Percentiles rank a stretch among this genome's conserved stretches.
Conservation (phyloP, 108 stramenopile genomes). For the Aureococcus anophagefferens region DNA sequence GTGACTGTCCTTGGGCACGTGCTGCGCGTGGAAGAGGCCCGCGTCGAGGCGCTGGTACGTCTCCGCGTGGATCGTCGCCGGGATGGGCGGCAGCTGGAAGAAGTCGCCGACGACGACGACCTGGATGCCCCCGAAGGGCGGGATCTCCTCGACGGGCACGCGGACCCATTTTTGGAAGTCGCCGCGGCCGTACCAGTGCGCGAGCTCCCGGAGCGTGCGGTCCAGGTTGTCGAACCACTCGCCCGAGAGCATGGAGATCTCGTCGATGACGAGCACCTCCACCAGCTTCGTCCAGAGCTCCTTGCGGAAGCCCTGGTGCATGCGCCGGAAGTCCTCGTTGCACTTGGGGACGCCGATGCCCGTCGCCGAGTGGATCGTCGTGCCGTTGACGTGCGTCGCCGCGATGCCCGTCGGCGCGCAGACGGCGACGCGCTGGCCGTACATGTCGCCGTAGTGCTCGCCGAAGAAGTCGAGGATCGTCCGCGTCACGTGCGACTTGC, state of each 20-base stretch:
- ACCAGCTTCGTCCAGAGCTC: background rate
- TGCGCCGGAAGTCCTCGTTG: background rate
- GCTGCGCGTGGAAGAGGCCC: too few species aligned
- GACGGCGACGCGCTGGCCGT: slow-evolving; percentile 24
- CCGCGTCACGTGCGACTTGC: slow-evolving; percentile 22
- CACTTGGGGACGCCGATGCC: slow-evolving; percentile 15
- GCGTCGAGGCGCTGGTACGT: too few species aligned
- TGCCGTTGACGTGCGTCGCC: slow-evolving; percentile 56
- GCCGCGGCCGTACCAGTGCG: background rate
- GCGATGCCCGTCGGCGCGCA: slow-evolving; percentile 64
- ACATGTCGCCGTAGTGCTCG: background rate
- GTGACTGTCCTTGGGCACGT: too few species aligned
- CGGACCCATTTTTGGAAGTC: slow-evolving; percentile 13
- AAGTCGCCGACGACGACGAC: slow-evolving; percentile 85
- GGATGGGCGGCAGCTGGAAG: slow-evolving; percentile 70
- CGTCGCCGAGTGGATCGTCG: slow-evolving; percentile 54
- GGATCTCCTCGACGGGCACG: slow-evolving; percentile 11
- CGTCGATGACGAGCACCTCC: slow-evolving; percentile 49
- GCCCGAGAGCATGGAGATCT: slow-evolving; percentile 60
- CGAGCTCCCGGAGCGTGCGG: slow-evolving; percentile 36
- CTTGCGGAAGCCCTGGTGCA: background rate
- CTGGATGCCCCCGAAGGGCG: slow-evolving; percentile 80
- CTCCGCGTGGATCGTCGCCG: background rate
- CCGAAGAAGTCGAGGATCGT: background rate
- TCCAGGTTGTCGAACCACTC: slow-evolving; percentile 70